Evolutionary conservation across 2,329 filamentous ascomycete species (phyloP), one percentile per base, ranked within the genome.

Genomic region (Tolypocladium pustulatum): DNA sequence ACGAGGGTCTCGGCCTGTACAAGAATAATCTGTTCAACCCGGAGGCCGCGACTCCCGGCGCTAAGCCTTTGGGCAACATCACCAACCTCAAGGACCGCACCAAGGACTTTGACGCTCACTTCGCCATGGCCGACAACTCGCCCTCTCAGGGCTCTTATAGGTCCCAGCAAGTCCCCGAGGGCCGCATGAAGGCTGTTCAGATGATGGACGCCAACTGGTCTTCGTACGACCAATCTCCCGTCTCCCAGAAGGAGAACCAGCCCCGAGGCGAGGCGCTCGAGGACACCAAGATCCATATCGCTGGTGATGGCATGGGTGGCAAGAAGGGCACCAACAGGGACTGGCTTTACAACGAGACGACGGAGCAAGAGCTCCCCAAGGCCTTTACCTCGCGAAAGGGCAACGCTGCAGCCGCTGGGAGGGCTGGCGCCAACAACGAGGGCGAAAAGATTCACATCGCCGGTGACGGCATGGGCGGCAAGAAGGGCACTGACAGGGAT

Each of bases 61-160:
- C 73, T 15, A 72, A 75, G 55, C 66, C 86, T 12, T 78, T 90
- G 13, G 81, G 81, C 55, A 84, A 86, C 65, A 84, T 90, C 59
- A 89, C 87, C 61, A 90, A 93, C 72, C 79, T 86, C 59, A 84
- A 86, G 68, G 83, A 87, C 71, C 87, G 90, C 58, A 80, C 79
- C 67, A 90, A 92, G 72, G 84, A 90, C 69, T 92, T 95, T 65
- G 85, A 86, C 55, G 73, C 85, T 25, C 90, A 96, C 66, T 96
- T 91, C 77, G 79, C 79, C 56, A 86, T 95, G 76, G 79, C 80
- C 8, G 91, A 96, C 69, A 78, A 84, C 46, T 84, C 84, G 61
- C 83, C 85, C 38, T 75, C 74, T 12, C 71, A 77, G 57, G 65
- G 46, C n/a, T 36, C 72, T 40, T 72, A 71, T 67, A 66, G 69